Base-by-base conservation (phyloP, 164 flowering plant species). In the Sextonia rubra region DNA sequence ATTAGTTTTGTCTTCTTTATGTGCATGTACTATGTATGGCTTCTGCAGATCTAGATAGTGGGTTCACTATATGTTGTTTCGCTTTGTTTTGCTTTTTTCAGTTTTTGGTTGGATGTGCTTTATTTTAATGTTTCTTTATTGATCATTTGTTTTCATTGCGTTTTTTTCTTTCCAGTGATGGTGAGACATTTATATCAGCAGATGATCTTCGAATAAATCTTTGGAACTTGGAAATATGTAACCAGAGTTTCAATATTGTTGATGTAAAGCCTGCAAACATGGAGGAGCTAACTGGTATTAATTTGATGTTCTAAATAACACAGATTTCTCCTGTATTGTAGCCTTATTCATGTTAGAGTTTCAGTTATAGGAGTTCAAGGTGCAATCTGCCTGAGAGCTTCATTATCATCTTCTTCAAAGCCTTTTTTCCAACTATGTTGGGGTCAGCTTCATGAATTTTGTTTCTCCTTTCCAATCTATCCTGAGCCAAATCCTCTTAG, bases 191-290 rank as follows among this genome's bases (percentile, higher is more conserved):
- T 79, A 89, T 96, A 84, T 96, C 99, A 30, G 99, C 99, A 20
- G 99, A 96, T 79, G 99, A 95, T 81, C 86, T 95, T 73, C 89
- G 99, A 66, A 90, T 95, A 78, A 95, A 95, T 78, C 93, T 95
- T 60, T 95, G 99, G 99, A 95, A 95, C 82, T 81, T 95, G 83
- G 98, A 93, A 86, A 93, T 95, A 74, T 91, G 99, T 83, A 95
- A 85, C 77, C 99, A 93, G 72, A 95, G 98, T 85, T 95, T 93
- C 82, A 95, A 95, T 74, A 93, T 95, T 82, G 97, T 95, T 75
- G 99, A 95, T 78, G 97, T 95, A 68, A 96, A 96, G 85, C 99
- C 98, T 72, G 83, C 97, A 72, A 95, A 95, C 77, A 95, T 95
- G 99, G 99, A 95, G 80, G 99, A 95, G 82, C 85, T 95, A 66